Evolutionary conservation across 306 rosid genomes (phyloP).

Genomic region (Prunus mume): DNA sequence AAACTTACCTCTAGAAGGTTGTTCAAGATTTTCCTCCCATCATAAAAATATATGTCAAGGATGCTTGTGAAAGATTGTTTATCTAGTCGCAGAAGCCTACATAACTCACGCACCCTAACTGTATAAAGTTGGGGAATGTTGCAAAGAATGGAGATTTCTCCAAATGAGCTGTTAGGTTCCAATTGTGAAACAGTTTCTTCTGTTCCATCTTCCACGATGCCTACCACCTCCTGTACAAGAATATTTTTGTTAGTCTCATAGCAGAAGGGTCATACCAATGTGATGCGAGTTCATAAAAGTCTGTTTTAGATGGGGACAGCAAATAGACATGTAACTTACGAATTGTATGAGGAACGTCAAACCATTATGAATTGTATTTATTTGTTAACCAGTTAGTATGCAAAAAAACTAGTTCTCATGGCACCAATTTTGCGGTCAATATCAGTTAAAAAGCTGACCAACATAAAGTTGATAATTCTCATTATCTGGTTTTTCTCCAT

Average conservation of each 20-base stretch:
- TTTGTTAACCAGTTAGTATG: too few species aligned
- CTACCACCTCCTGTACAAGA: constrained; percentile 71
- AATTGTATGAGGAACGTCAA: too few species aligned
- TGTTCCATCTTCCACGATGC: constrained; percentile 63
- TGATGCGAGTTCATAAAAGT: not conserved
- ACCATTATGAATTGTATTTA: too few species aligned
- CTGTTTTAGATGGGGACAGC: not conserved
- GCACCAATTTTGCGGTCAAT: too few species aligned
- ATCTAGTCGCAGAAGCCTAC: constrained; percentile 89
- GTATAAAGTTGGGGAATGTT: constrained; percentile 93
- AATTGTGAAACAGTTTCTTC: constrained; percentile 66
- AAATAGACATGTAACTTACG: not conserved
- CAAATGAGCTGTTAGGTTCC: constrained; percentile 63
- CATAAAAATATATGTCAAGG: constrained; percentile 80
- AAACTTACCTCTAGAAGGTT: constrained; percentile 83
- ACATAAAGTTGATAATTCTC: too few species aligned
- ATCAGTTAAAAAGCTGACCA: too few species aligned
- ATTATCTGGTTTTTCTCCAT: too few species aligned
- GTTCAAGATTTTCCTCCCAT: constrained; percentile 85
- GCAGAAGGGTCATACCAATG: not conserved
- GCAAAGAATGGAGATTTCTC: constrained; percentile 88
- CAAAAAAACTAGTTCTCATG: too few species aligned
- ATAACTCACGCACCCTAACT: constrained; percentile 80
- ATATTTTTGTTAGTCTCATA: not conserved
- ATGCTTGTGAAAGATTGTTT: constrained; percentile 84